Conservation (phyloP, 2,329 filamentous ascomycete genomes). For the Alternaria solani region DNA sequence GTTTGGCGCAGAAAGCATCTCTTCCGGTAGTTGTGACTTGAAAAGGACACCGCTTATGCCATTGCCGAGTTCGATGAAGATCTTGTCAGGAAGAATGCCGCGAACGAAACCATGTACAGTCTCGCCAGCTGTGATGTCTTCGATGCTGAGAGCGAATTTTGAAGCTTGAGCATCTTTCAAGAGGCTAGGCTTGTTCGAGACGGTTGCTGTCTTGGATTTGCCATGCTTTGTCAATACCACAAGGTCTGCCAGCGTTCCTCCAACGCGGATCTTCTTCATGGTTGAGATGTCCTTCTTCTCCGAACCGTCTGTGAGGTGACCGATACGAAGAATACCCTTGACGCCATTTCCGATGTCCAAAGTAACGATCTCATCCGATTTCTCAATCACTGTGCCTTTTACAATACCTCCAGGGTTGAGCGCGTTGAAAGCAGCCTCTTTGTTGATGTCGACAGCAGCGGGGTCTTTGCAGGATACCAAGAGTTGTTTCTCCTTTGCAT, state of each 20-base stretch:
- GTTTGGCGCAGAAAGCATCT: slow-evolving; percentile 70
- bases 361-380: slow-evolving; percentile 57
- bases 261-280: slow-evolving; percentile 82
- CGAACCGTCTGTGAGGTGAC: slow-evolving; percentile 87
- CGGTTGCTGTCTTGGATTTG: slow-evolving; percentile 74
- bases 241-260: slow-evolving; percentile 82
- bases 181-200: slow-evolving; percentile 85
- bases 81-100: slow-evolving; percentile 80
- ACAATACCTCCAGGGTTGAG: slow-evolving; percentile 78
- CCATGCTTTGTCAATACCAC: slow-evolving; percentile 87
- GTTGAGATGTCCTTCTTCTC: slow-evolving; percentile 77
- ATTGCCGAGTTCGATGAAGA: slow-evolving; percentile 89
- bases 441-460: slow-evolving; percentile 77
- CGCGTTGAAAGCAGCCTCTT: slow-evolving; percentile 74
- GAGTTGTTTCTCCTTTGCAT: slow-evolving; percentile 74
- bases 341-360: slow-evolving; percentile 80
- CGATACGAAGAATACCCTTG: slow-evolving; percentile 77
- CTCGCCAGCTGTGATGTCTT: slow-evolving; percentile 74
- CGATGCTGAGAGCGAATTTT: slow-evolving; percentile 75
- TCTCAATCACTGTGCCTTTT: slow-evolving; percentile 69
- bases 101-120: slow-evolving; percentile 81
- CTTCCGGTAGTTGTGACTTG: slow-evolving; percentile 77
- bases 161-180: slow-evolving; percentile 76
- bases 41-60: slow-evolving; percentile 80
- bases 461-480: slow-evolving; percentile 94